Evolutionary conservation across 225 moss, liverwort and hornwort species (phyloP), one percentile per base, ranked within the genome.

Genomic region (Climacium dendroides): DNA sequence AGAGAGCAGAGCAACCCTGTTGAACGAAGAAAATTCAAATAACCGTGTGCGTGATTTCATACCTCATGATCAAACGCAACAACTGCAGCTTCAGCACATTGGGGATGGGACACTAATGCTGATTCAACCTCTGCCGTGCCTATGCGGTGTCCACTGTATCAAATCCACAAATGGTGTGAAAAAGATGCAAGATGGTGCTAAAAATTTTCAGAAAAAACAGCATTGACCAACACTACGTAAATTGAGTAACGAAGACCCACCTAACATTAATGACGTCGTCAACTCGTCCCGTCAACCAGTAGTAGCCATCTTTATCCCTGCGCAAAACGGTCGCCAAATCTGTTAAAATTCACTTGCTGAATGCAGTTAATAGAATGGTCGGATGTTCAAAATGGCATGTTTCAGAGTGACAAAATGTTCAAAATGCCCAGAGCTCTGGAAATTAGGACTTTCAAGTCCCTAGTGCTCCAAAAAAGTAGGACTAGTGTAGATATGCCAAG

Each of bases 221-320:
- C 29, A 80, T 17, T 50, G 30, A 62, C 13, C 11, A 39, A 37
- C 17, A 79, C 10, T 37, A 13, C 5, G 22, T 22, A 48, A 70
- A 11, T 58, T 71, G 80, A 48, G 71, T 50, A 60, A 87, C 30
- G 16, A 34, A 79, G 14, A 60, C 86, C 20, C 79, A 97, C 97
- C 97, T 97, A 79, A 98, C 98, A 89, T 98, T 98, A 60, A 98
- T 97, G 78, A 98, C 98, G 88, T 98, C 98, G 79, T 97, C 98
- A 45, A 98, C 98, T 90, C 97, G 94, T 77, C 97, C 98, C 39
- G 97, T 98, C 92, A 98, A 89, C 98, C 98, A 98, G 76, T 98
- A 98, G 89, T 97, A 98, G 45, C 98, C 98, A 75, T 98, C 98
- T 88, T 95, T 93, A 80, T 98, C 98, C 88, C 98, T 97, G 92